Evolutionary conservation across 2,329 filamentous ascomycete genomes (phyloP), one percentile per base, ranked within the genome.

Genomic region (Talaromyces piceae): DNA sequence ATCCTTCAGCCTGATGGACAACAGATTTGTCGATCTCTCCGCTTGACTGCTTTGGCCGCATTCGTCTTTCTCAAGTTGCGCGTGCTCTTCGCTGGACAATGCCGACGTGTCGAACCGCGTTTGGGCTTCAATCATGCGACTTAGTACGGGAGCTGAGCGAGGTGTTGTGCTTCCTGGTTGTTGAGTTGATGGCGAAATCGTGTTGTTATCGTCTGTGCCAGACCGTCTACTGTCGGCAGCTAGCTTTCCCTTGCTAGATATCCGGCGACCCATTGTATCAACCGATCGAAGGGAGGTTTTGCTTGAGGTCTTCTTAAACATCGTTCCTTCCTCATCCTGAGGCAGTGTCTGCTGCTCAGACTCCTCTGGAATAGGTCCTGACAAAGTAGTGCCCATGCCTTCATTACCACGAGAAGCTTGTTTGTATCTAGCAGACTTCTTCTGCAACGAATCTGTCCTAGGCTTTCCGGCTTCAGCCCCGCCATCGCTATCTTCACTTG

Each of bases 401-500:
- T 51, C 23, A 25, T 54, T 47, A 7, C 28, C 12, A 16, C 54
- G 20, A 41, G n/a, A n/a, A n/a, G 48, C 51, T 26, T 45, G 28
- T 26, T 39, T 31, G 33, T 57, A 48, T 5, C 54, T 49, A 8
- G 54, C 49, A 25, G 52, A 22, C 12, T 57, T 52, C 20, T 44
- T 49, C 4, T 39, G 27, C 11, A 52, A 54, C 39, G 49, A 23
- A 30, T 12, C 57, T 47, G 28, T 57, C 54, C 26, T 57, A 56
- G 37, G 23, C 11, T 63, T 54, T 28, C 53, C 55, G 16, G 56
- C 55, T 31, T 70, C 69, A 3, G 67, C 68, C 16, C 77, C 76
- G 16, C 77, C 76, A 45, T 88, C 86, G 57, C 90, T 90, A 59
- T 91, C n/a, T n/a, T n/a, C 89, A 59, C 88, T 93, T 37, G 86